Percentiles rank a stretch among this genome's conserved stretches.
phyloP scores from a whole-genome alignment of 108 stramenopile genomes.

The Cyclostephanos tholiformis region DNA sequence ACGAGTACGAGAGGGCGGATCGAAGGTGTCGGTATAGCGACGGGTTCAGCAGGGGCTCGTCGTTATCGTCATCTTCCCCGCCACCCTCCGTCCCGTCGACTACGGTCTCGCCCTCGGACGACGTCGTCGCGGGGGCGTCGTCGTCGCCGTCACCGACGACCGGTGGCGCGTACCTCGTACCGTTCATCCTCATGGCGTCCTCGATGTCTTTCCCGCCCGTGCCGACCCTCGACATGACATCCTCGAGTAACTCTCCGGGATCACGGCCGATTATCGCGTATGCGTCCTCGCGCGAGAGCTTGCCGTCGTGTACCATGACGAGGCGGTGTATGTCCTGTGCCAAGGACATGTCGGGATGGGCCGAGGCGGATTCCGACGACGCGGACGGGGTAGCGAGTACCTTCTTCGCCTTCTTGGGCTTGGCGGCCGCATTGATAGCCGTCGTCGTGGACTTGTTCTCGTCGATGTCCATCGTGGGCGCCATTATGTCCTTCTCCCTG shows the following conservation, averaged over 20 bases:
- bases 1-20: constrained; percentile 32
- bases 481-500: constrained; percentile 20
- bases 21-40: constrained; percentile 62
- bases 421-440: not conserved
- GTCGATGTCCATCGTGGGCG: constrained; percentile 50
- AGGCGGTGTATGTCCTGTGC: constrained; percentile 75
- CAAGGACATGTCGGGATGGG: constrained; percentile 77
- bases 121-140: too few relatives aligned
- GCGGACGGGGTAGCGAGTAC: constrained; percentile 57
- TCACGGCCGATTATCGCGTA: constrained; percentile 26
- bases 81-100: not conserved
- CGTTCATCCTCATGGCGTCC: constrained; percentile 32
- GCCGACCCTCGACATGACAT: constrained; percentile 56
- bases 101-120: too few relatives aligned
- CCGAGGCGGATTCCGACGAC: constrained; percentile 69
- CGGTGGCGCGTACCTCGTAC: not conserved
- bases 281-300: constrained; percentile 35
- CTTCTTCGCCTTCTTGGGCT: constrained; percentile 12
- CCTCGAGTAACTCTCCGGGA: constrained; percentile 40
- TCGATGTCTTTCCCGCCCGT: constrained; percentile 37
- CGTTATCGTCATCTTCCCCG: constrained; percentile 4
- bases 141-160: too few relatives aligned
- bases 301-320: constrained; percentile 41
- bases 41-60: constrained; percentile 65
- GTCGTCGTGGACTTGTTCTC: constrained; percentile 14